These are phyloP conservation scores for Colletotrichum camelliae DNA, from an alignment of 2,329 filamentous ascomycete genomes.

Conservation along the genomic window DNA sequence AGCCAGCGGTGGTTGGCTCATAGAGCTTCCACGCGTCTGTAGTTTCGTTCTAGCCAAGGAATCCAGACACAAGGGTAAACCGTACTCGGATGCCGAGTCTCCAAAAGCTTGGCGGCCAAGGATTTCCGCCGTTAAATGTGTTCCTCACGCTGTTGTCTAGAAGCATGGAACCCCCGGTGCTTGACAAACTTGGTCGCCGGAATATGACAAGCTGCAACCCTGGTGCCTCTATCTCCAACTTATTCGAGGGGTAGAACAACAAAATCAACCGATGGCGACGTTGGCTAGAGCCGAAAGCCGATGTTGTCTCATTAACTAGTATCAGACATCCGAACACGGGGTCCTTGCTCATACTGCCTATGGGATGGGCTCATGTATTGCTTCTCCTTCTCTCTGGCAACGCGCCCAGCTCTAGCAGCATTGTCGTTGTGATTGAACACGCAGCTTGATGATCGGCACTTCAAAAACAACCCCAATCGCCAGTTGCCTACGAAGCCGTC, in stretches of 20 bases:
- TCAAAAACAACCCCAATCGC: too few relatives aligned
- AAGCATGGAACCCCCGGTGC: rapidly evolving
- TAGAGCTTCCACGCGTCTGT: rapidly evolving
- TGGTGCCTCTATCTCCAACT: not conserved
- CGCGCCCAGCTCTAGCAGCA: too few relatives aligned
- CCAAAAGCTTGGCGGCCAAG: rapidly evolving
- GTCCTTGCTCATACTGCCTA: not conserved
- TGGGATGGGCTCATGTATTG: not conserved
- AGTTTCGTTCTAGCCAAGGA: not conserved
- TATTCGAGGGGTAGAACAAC: not conserved
- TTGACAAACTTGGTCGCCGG: not conserved
- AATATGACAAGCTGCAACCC: not conserved
- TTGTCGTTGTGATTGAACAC: too few relatives aligned
- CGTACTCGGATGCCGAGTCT: not conserved
- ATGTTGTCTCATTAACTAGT: not conserved
- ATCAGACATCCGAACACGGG: not conserved
- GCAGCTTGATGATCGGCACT: too few relatives aligned
- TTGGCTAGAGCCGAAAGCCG: not conserved
- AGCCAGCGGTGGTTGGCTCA: not conserved
- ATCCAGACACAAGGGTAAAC: not conserved
- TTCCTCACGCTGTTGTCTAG: not conserved
- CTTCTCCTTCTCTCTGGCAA: not conserved
- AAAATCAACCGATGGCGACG: not conserved
- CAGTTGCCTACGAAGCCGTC: too few relatives aligned
- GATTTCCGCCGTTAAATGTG: not conserved